Percentiles rank a stretch among this genome's conserved stretches.
phyloP scores from a whole-genome alignment of 1,284 basidiomycete genomes.

The Pseudozyma flocculosa region DNA sequence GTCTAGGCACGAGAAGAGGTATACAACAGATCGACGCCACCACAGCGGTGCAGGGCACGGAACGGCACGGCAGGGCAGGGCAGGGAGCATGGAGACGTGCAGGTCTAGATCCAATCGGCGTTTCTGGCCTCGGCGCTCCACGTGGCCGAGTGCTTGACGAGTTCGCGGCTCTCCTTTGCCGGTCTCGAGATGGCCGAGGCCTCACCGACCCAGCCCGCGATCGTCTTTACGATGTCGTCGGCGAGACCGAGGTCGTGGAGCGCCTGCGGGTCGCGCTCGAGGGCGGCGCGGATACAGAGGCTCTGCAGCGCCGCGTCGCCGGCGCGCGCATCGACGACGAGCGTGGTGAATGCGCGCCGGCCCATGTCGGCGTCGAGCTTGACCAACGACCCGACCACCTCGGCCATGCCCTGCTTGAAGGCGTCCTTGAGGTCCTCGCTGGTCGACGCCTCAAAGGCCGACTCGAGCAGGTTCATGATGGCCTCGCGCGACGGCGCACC shows the following conservation, averaged over 20 bases:
- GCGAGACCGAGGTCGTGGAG: conserved; percentile 20
- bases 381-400: conserved; percentile 70
- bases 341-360: conserved; percentile 12
- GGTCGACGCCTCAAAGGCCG: conserved; percentile 66
- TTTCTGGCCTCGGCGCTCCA: not conserved
- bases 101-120: not conserved
- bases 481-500: conserved; percentile 73
- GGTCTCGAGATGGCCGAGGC: conserved; percentile 28
- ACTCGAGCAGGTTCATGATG: conserved; percentile 73
- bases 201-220: conserved; percentile 37
- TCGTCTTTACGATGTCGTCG: conserved; percentile 26
- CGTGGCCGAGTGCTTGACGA: conserved; percentile 2
- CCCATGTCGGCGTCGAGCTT: conserved; percentile 58
- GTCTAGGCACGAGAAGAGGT: no score
- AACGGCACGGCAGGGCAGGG: no score
- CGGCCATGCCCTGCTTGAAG: conserved; percentile 66
- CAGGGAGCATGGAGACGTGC: no score
- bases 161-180: conserved; percentile 28
- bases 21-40: no score
- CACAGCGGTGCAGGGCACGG: no score
- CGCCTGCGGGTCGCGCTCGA: conserved; percentile 25
- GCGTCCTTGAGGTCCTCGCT: conserved; percentile 62
- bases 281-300: conserved; percentile 15
- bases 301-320: conserved; percentile 29
- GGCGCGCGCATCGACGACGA: conserved; percentile 10